Conservation (phyloP, 2,329 filamentous ascomycete species). For the Stagonosporopsis tanaceti region DNA sequence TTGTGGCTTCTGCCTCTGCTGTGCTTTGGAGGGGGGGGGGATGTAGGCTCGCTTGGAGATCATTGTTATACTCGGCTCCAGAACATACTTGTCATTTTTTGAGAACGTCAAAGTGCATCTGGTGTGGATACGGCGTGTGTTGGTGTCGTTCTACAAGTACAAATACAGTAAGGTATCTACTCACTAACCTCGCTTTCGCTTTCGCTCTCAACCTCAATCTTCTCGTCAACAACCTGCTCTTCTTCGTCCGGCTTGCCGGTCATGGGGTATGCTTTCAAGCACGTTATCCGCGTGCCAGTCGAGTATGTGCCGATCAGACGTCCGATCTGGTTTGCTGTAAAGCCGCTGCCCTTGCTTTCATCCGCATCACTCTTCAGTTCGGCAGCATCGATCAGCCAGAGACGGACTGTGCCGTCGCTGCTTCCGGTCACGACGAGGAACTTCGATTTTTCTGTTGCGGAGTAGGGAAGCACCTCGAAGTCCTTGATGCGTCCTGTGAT, state of each 20-base stretch:
- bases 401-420: slow-evolving; percentile 83
- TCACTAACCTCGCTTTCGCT: slow-evolving; percentile 35
- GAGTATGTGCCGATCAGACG: slow-evolving; percentile 78
- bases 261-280: slow-evolving; percentile 87
- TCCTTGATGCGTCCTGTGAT: slow-evolving; percentile 84
- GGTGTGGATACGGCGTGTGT: background rate
- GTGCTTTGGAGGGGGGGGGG: too few species aligned
- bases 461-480: slow-evolving; percentile 70
- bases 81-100: too few species aligned
- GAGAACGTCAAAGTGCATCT: background rate
- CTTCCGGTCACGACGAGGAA: slow-evolving; percentile 73
- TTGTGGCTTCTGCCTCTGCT: too few species aligned
- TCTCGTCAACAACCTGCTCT: slow-evolving; percentile 32
- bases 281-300: slow-evolving; percentile 89
- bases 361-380: slow-evolving; percentile 33
- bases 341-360: slow-evolving; percentile 28
- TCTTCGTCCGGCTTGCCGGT: slow-evolving; percentile 54
- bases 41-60: too few species aligned
- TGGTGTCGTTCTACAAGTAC: slow-evolving; percentile 26
- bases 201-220: slow-evolving; percentile 26
- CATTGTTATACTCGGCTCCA: too few species aligned
- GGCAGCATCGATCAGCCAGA: slow-evolving; percentile 69
- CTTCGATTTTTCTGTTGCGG: slow-evolving; percentile 50
- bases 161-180: slow-evolving; percentile 8
- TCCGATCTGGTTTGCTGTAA: slow-evolving; percentile 62